Evolutionary conservation across 2,329 filamentous ascomycete genomes (phyloP), one percentile per base, ranked within the genome.

Genomic region (Ophiostoma sp.): DNA sequence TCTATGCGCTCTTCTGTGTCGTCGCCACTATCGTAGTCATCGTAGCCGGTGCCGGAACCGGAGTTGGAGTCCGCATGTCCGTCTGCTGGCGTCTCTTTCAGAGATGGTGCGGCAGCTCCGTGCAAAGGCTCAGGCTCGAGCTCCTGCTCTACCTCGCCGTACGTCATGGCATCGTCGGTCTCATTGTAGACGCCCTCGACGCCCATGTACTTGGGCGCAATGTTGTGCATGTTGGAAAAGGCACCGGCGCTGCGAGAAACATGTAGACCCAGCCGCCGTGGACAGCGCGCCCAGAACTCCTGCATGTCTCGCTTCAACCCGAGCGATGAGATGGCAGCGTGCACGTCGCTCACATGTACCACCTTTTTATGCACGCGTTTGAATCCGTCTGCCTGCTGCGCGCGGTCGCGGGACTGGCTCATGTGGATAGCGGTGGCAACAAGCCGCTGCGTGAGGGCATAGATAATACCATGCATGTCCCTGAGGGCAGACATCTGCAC

Each of bases 401-500:
- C 82, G 68, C 88, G 84, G 33, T 93, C 79, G 60, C 92, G 84
- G 1, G 90, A 90, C 77, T 86, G 85, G n/a, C 89, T 86, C 71
- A 92, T 86, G 75, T 90, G 90, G 0, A 95, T 80, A 0, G 87
- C 82, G 0, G 90, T 86, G 66, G 91, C 70, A 15, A 95, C 82
- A 1, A 97, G 79, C 15, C 91, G 85, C 71, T 86, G 87, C 0
- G 91, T 94, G 17, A 95, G 74, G 69, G 86, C 90, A 1, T 90
- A 77, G 0, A 85, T 82, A 1, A 97, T 78, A 10, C 86, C 85
- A 75, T 93, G 84, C 64, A 97, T 89, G 74, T 95, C 92, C 5
- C 86, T 84, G n/a, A 96, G 84, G 0, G 91, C 88, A 1, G 91
- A 93, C 7, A 88, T 86, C 74, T 90, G 88, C 31, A 97, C 86